Percentiles rank a stretch among this genome's conserved stretches.
phyloP scores from a whole-genome alignment of 176 grass and related monocot genomes.

The maize (Zea mays) region DNA sequence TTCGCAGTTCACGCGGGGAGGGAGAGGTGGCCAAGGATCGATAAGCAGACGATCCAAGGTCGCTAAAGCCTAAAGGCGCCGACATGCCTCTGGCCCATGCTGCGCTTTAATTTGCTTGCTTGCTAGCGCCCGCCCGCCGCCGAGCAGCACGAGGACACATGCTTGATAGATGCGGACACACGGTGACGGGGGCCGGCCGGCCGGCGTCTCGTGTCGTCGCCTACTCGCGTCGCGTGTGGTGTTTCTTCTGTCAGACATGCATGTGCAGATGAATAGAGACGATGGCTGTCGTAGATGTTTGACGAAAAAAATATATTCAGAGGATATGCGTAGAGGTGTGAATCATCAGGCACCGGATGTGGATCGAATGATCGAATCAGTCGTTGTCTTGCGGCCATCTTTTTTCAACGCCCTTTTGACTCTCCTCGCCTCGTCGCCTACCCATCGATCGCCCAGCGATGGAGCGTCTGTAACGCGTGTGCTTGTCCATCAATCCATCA shows the following conservation, averaged over 20 bases:
- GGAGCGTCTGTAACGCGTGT: constrained; percentile 11
- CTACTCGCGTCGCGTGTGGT: neutral
- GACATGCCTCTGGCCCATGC: no score
- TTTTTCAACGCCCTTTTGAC: constrained; percentile 47
- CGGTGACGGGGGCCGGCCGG: neutral
- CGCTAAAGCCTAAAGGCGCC: no score
- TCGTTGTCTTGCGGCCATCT: neutral
- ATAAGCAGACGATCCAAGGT: no score
- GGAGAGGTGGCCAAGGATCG: no score
- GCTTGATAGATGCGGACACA: constrained; percentile 3
- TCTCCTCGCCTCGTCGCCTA: neutral
- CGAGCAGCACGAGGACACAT: neutral
- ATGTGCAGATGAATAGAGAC: neutral
- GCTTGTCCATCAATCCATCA: constrained; percentile 18
- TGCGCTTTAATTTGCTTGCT: neutral
- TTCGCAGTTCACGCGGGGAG: no score
- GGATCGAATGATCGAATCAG: no score
- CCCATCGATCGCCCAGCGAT: neutral
- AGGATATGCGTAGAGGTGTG: neutral
- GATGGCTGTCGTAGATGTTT: no score
- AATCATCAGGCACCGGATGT: no score
- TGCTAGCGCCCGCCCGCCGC: neutral
- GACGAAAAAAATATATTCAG: neutral
- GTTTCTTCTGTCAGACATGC: neutral
- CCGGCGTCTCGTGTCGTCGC: neutral